These are phyloP conservation scores for Magnaporthiopsis incrustans DNA, from an alignment of 2,329 filamentous ascomycete genomes.

Conservation along the genomic window DNA sequence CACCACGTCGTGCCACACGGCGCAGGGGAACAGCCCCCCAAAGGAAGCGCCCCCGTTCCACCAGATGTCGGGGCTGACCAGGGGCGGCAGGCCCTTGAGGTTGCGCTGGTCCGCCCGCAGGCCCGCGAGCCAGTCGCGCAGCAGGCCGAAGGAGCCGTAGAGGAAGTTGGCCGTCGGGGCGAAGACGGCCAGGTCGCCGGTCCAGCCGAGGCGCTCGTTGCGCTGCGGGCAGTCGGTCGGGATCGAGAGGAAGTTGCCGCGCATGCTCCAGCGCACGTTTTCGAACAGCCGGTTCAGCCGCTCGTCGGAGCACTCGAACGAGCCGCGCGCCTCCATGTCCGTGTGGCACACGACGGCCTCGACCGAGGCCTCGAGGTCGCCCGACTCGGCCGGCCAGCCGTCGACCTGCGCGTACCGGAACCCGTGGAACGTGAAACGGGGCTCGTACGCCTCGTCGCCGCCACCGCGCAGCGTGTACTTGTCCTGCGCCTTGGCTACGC, in stretches of 20 bases:
- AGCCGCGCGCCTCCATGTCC: conserved; percentile 41
- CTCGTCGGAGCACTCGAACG: conserved; percentile 42
- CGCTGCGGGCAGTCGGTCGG: conserved; percentile 52
- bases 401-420: conserved; percentile 43
- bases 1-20: conserved; percentile 22
- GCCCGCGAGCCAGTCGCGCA: conserved; percentile 41
- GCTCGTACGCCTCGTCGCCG: conserved; percentile 26
- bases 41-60: background rate
- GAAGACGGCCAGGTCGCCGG: conserved; percentile 42
- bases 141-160: conserved; percentile 43
- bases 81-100: conserved; percentile 23
- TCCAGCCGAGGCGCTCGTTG: conserved; percentile 48
- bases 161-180: conserved; percentile 42
- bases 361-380: conserved; percentile 12
- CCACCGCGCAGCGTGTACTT: conserved; percentile 23
- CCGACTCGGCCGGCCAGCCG: conserved; percentile 26
- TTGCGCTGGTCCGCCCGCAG: conserved; percentile 25
- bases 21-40: background rate
- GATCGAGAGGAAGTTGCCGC: conserved; percentile 48
- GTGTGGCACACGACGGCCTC: conserved; percentile 35
- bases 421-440: conserved; percentile 43
- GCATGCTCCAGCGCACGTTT: conserved; percentile 49
- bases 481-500: conserved; percentile 33
- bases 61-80: conserved; percentile 20
- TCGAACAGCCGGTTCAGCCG: conserved; percentile 45